Evolutionary conservation across 2,329 filamentous ascomycete species (phyloP), one percentile per base, ranked within the genome.

Genomic region (Pseudopithomyces chartarum): DNA sequence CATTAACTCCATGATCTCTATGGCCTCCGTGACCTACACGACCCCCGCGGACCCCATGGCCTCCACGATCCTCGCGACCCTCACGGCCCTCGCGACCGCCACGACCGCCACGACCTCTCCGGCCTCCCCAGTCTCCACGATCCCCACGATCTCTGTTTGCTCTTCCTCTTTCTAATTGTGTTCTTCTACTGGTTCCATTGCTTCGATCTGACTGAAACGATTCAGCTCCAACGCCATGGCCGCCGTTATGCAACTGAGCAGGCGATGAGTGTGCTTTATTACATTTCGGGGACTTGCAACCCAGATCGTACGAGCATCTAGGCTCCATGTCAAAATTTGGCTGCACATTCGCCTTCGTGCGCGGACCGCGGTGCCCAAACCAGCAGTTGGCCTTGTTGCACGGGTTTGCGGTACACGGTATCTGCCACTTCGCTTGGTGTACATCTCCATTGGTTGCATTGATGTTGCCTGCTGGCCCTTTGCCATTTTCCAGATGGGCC

Each of bases 191-290:
- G 26, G 8, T 5, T 29, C 26, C 26, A 8, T 29, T 8, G 8
- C 26, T 29, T 8, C 8, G 26, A 29, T 29, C 26, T 8, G 26
- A 29, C 26, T 5, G 8, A 29, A 29, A 4, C 5, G 5, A 8
- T 29, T 29, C 8, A 29, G 26, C 8, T 29, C 5, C 26, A 29
- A 5, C 2, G 6, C 17, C 44, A 36, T 19, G n/a, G 12, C 5
- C 26, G 8, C 34, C 2, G 6, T 17, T 29, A 36, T 19, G n/a
- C 6, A 13, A 12, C 12, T 10, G 33, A 2, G 29, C 44, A 3
- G 29, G 29, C 3, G 29, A 47, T 4, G 45, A 46, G 51, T 59
- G 57, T 17, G 32, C 45, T 20, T 54, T 32, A n/a, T 29, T 40
- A 39, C 53, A 59, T 17, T 22, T 36, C 15, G 8, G 11, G 12